These are phyloP conservation scores for Alternaria novae-zelandiae DNA, from an alignment of 2,329 filamentous ascomycete genomes.

Conservation along the genomic window DNA sequence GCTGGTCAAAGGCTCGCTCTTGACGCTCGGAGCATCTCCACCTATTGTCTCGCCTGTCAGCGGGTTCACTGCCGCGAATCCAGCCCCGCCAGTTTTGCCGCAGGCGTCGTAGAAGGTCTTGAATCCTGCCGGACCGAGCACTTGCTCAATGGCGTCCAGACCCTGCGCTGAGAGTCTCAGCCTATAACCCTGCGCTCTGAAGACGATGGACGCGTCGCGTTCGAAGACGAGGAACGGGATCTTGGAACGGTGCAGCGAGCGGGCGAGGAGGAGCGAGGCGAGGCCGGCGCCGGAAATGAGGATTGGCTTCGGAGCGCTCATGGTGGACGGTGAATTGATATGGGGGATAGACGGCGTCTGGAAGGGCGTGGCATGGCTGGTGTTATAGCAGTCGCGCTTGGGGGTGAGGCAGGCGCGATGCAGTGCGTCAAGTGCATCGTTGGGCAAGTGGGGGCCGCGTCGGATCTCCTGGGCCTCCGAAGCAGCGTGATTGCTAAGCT, in stretches of 20 bases:
- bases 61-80: constrained; percentile 60
- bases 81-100: constrained; percentile 65
- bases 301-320: constrained; percentile 49
- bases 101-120: constrained; percentile 65
- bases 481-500: constrained; percentile 1
- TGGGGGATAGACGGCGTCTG: background rate
- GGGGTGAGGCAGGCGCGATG: background rate
- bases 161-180: constrained; percentile 64
- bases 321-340: constrained; percentile 7
- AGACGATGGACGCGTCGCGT: constrained; percentile 56
- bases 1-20: constrained; percentile 51
- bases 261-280: constrained; percentile 40
- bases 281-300: constrained; percentile 45
- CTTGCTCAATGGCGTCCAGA: constrained; percentile 66
- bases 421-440: background rate
- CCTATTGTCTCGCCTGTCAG: constrained; percentile 57
- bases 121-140: constrained; percentile 58
- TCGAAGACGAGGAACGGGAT: constrained; percentile 47
- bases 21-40: constrained; percentile 16
- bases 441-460: background rate
- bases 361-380: background rate
- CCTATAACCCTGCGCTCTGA: constrained; percentile 68
- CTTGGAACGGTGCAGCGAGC: constrained; percentile 32
- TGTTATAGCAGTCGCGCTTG: constrained; percentile 1
- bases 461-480: background rate